These are phyloP conservation scores for Diphasiastrum complanatum DNA, from an alignment of 83 land plant genomes.

Conservation along the genomic window DNA sequence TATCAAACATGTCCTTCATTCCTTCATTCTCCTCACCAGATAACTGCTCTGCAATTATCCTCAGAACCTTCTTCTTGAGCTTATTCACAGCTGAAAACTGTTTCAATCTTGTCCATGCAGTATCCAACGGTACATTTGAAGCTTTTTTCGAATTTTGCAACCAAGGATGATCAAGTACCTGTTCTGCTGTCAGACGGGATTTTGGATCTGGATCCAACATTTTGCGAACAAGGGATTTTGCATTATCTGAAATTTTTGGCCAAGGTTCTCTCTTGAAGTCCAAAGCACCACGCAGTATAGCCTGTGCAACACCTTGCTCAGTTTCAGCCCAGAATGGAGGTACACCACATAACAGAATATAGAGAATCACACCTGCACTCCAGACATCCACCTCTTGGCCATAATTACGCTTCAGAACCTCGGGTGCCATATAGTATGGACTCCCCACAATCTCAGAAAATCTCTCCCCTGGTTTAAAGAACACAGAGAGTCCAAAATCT, in stretches of 20 bases:
- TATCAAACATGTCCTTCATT: no score
- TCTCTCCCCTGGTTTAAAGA: slow-evolving; percentile 1
- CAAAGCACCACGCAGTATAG: neutral
- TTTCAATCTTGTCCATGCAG: no score
- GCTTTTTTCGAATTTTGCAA: slow-evolving; percentile 9
- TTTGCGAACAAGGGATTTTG: neutral
- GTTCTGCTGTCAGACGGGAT: neutral
- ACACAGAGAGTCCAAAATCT: slow-evolving; percentile 7
- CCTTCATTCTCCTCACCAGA: no score
- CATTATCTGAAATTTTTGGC: neutral
- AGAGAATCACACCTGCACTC: no score
- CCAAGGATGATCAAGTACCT: slow-evolving; percentile 9
- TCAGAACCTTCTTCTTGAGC: slow-evolving; percentile 6
- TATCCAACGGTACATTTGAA: no score
- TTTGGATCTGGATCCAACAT: no score
- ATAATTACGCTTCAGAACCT: no score
- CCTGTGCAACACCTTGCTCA: slow-evolving; percentile 4
- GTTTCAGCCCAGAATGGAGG: no score
- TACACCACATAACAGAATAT: no score
- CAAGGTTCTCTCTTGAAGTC: neutral
- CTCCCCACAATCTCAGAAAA: neutral
- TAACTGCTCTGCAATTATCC: slow-evolving; percentile 1
- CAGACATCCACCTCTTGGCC: no score
- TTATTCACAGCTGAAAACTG: no score
- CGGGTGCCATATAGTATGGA: neutral